Conservation (phyloP, 139 green algal genomes). For the Haematococcus sp. region DNA sequence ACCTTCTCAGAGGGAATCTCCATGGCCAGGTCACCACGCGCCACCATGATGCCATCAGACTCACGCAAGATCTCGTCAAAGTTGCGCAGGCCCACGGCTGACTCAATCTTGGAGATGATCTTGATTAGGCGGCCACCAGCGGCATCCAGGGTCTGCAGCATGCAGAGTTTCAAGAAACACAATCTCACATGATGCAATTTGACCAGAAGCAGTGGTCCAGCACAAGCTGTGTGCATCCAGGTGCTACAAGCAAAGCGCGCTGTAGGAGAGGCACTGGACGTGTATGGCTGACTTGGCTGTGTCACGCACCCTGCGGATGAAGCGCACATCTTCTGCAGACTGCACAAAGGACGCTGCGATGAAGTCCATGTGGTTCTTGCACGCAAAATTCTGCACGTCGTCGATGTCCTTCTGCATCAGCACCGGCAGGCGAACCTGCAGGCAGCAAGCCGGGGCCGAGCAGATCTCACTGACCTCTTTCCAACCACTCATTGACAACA, state of each 20-base stretch:
- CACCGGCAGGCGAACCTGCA: conserved; percentile 73
- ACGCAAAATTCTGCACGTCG: conserved; percentile 61
- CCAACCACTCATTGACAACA: too few species aligned
- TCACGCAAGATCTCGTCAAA: conserved; percentile 49
- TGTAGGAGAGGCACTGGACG: too few species aligned
- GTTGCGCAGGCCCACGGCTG: conserved; percentile 55
- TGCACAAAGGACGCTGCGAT: conserved; percentile 60
- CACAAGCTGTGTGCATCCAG: conserved; percentile 10
- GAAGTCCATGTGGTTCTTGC: conserved; percentile 50
- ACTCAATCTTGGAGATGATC: conserved; percentile 73
- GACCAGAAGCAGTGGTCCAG: too few species aligned
- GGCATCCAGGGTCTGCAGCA: conserved; percentile 41
- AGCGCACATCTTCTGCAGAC: conserved; percentile 47
- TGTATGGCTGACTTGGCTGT: too few species aligned
- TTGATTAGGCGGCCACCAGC: conserved; percentile 42
- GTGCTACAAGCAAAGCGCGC: neutral
- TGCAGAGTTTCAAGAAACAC: too few species aligned
- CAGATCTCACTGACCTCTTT: too few species aligned
- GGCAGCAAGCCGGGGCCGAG: conserved; percentile 30
- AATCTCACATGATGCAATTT: too few species aligned
- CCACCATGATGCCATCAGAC: conserved; percentile 46
- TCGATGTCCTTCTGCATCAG: conserved; percentile 61
- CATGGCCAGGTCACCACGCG: conserved; percentile 69
- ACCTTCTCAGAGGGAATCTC: conserved; percentile 49
- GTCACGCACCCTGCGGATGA: conserved; percentile 26